Percentiles rank a stretch among this genome's conserved stretches.
Evolutionary conservation across 495 filamentous ascomycete species (phyloP).

Genomic region (Hyaloscypha bicolor): DNA sequence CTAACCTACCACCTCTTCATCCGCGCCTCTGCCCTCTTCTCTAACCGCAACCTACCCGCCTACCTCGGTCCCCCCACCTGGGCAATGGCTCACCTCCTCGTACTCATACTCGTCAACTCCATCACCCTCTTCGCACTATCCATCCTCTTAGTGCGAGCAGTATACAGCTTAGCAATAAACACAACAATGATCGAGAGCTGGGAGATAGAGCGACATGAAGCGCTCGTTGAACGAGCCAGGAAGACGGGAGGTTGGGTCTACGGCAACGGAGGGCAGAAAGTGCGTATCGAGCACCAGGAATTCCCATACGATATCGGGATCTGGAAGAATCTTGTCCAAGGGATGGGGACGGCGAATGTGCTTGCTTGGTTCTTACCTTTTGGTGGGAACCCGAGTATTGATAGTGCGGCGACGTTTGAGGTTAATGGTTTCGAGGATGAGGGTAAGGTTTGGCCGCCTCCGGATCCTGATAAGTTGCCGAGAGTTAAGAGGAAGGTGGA

Average conservation of each 20-base stretch:
- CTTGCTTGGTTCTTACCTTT: slow-evolving; percentile 52
- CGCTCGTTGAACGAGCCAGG: slow-evolving; percentile 63
- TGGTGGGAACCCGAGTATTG: slow-evolving; percentile 42
- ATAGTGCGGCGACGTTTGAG: slow-evolving; percentile 51
- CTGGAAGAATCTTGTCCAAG: slow-evolving; percentile 73
- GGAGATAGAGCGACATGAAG: slow-evolving; percentile 88
- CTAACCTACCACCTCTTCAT: slow-evolving; percentile 53
- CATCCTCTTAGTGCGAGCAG: slow-evolving; percentile 59
- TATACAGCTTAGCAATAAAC: slow-evolving; percentile 46
- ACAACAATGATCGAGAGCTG: slow-evolving; percentile 88
- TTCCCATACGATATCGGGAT: slow-evolving; percentile 94
- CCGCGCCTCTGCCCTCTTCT: slow-evolving; percentile 66
- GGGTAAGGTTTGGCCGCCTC: slow-evolving; percentile 74
- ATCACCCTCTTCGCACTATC: slow-evolving; percentile 65
- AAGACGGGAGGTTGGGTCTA: slow-evolving; percentile 60
- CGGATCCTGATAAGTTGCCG: slow-evolving; percentile 82
- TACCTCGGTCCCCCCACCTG: slow-evolving; percentile 74
- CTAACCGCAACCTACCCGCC: slow-evolving; percentile 66
- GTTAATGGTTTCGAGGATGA: slow-evolving; percentile 87
- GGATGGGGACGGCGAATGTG: slow-evolving; percentile 64
- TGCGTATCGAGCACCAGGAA: slow-evolving; percentile 66
- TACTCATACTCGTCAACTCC: slow-evolving; percentile 62
- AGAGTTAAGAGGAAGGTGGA: slow-evolving; percentile 21
- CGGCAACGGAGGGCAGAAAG: slow-evolving; percentile 56
- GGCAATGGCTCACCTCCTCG: slow-evolving; percentile 67